These are phyloP conservation scores for Tephrocybe sp. DNA, from an alignment of 768 basidiomycete genomes.

Conservation along the genomic window DNA sequence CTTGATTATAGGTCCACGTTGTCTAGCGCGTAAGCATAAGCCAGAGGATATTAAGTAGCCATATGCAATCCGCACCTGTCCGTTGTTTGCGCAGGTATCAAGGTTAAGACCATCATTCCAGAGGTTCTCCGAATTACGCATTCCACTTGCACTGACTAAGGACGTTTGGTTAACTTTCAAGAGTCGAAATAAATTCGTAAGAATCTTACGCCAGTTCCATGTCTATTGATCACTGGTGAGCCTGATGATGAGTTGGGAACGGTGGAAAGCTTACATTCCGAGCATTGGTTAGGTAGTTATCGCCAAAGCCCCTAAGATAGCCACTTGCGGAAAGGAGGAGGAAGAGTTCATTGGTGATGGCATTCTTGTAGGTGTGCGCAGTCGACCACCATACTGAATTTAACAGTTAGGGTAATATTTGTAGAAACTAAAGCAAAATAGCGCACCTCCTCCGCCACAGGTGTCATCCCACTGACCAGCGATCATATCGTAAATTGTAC, in stretches of 20 bases:
- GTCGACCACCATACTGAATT: slow-evolving; percentile 54
- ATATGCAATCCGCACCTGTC: slow-evolving; percentile 27
- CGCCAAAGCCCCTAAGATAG: slow-evolving; percentile 35
- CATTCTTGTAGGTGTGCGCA: slow-evolving; percentile 55
- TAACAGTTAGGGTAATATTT: background rate
- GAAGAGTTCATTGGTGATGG: slow-evolving; percentile 60
- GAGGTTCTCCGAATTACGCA: slow-evolving; percentile 43
- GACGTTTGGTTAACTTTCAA: background rate
- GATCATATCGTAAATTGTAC: slow-evolving; percentile 48
- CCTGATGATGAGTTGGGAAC: background rate
- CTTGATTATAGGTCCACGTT: slow-evolving; percentile 61
- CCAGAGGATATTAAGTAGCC: background rate
- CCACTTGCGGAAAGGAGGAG: slow-evolving; percentile 47
- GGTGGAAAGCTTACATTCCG: slow-evolving; percentile 30
- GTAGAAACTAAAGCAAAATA: background rate
- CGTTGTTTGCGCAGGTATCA: slow-evolving; percentile 38
- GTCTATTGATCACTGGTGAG: slow-evolving; percentile 16
- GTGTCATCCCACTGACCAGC: slow-evolving; percentile 46
- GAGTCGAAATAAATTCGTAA: background rate
- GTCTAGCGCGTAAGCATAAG: slow-evolving; percentile 27
- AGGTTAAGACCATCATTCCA: slow-evolving; percentile 43
- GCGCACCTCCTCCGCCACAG: slow-evolving; percentile 50
- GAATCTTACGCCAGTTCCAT: slow-evolving; percentile 34
- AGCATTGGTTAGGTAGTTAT: slow-evolving; percentile 46
- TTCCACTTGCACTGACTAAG: slow-evolving; percentile 39